Evolutionary conservation across 495 filamentous ascomycete genomes (phyloP).

Genomic region (Rhypophila decipiens): DNA sequence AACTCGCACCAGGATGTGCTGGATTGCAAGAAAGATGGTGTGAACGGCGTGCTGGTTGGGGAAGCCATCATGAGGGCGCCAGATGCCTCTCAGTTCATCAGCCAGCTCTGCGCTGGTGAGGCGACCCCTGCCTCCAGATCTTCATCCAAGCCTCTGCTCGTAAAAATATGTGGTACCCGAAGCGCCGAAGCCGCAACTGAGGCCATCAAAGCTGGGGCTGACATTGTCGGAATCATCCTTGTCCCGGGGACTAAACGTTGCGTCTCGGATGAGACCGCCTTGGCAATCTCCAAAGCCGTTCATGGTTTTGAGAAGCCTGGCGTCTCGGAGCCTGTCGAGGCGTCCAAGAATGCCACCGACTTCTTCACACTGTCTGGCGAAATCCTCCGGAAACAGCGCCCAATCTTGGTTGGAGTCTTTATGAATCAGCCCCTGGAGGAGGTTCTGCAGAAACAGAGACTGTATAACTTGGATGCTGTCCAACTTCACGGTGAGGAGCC

Average conservation of each 20-base stretch:
- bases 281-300: slow-evolving; percentile 71
- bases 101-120: slow-evolving; percentile 63
- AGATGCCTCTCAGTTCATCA: slow-evolving; percentile 68
- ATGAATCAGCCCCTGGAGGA: slow-evolving; percentile 82
- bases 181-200: slow-evolving; percentile 70
- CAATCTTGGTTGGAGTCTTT: slow-evolving; percentile 90
- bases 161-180: slow-evolving; percentile 97
- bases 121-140: slow-evolving; percentile 21
- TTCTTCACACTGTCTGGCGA: slow-evolving; percentile 37
- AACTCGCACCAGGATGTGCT: slow-evolving; percentile 84
- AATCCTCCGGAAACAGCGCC: slow-evolving; percentile 39
- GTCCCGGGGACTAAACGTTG: slow-evolving; percentile 73
- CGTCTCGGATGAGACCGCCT: slow-evolving; percentile 69
- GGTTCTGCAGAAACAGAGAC: slow-evolving; percentile 65
- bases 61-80: slow-evolving; percentile 94
- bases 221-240: slow-evolving; percentile 88
- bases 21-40: slow-evolving; percentile 78
- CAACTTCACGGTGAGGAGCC: slow-evolving; percentile 92
- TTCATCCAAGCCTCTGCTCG: slow-evolving; percentile 45
- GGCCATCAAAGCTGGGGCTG: slow-evolving; percentile 83
- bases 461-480: slow-evolving; percentile 78
- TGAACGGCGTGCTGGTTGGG: slow-evolving; percentile 89
- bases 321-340: slow-evolving; percentile 8
- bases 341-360: slow-evolving; percentile 29
- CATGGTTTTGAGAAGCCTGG: slow-evolving; percentile 35